phyloP scores from a whole-genome alignment of 2,329 filamentous ascomycete species.

The Lecanicillium sp. region DNA sequence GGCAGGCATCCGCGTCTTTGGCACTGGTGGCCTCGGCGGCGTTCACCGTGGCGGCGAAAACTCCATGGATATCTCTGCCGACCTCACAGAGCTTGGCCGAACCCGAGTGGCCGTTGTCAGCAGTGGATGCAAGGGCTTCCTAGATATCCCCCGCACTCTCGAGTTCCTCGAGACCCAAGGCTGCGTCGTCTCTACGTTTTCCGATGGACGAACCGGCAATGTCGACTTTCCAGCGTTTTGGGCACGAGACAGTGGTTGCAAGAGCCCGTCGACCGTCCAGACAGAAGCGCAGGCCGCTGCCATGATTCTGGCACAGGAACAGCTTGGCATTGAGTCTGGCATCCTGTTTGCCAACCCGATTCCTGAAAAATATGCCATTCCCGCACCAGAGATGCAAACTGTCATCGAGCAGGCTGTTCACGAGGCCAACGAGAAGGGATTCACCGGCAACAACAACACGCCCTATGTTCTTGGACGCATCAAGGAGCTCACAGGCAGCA shows the following conservation, averaged over 20 bases:
- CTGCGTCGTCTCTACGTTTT: conserved; percentile 81
- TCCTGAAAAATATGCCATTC: conserved; percentile 60
- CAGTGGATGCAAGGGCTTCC: conserved; percentile 90
- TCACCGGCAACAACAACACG: conserved; percentile 69
- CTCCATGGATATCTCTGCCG: conserved; percentile 89
- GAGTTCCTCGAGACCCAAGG: conserved; percentile 68
- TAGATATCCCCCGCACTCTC: conserved; percentile 83
- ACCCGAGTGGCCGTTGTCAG: conserved; percentile 83
- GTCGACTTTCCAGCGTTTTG: conserved; percentile 93
- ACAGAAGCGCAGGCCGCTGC: conserved; percentile 77
- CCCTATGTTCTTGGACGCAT: conserved; percentile 76
- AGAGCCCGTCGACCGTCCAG: conserved; percentile 66
- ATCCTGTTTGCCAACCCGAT: conserved; percentile 87
- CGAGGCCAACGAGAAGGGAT: conserved; percentile 56
- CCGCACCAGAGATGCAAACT: conserved; percentile 59
- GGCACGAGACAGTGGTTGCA: conserved; percentile 75
- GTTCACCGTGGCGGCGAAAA: conserved; percentile 84
- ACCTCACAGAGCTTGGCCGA: conserved; percentile 85
- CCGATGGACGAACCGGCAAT: conserved; percentile 62
- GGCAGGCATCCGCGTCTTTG: conserved; percentile 87
- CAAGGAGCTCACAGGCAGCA: conserved; percentile 65
- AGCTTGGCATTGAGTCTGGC: conserved; percentile 65
- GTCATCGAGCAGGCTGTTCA: conserved; percentile 60
- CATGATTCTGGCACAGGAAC: conserved; percentile 75
- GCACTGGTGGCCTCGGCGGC: conserved; percentile 87